Evolutionary conservation across 371 early-diverging fungal species (phyloP).

Genomic region (Apophysomyces variabilis): DNA sequence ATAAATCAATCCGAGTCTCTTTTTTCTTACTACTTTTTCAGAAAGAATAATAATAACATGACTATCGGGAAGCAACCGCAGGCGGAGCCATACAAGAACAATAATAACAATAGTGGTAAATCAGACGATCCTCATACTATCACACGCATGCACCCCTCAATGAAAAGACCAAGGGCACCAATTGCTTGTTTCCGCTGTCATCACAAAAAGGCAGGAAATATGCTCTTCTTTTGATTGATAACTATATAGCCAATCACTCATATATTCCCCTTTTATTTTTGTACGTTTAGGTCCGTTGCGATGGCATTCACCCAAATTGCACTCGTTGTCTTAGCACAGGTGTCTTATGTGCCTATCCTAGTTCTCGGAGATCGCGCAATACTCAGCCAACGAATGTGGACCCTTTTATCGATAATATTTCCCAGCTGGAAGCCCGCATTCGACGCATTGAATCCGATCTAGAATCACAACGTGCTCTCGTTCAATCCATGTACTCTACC

Average conservation of each 20-base stretch:
- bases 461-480: slow-evolving; percentile 36
- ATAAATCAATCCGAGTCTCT: slow-evolving; percentile 1
- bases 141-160: slow-evolving; percentile 28
- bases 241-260: neutral
- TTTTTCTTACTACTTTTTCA: neutral
- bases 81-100: slow-evolving; percentile 3
- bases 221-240: slow-evolving; percentile 5
- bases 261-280: neutral
- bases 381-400: slow-evolving; percentile 51
- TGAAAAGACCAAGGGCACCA: slow-evolving; percentile 41
- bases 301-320: slow-evolving; percentile 49
- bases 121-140: slow-evolving; percentile 15
- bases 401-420: slow-evolving; percentile 51
- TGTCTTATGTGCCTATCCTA: slow-evolving; percentile 48
- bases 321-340: slow-evolving; percentile 45
- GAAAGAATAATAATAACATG: neutral
- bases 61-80: neutral
- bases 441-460: slow-evolving; percentile 48
- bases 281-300: slow-evolving; percentile 43
- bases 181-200: slow-evolving; percentile 44
- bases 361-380: slow-evolving; percentile 46
- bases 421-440: slow-evolving; percentile 44
- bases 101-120: slow-evolving; percentile 5
- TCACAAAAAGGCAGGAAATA: slow-evolving; percentile 32
- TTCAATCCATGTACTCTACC: slow-evolving; percentile 27